A percentile compares a stretch with the other conserved stretches of the same genome.
Evolutionary conservation across 73 alveolate genomes (phyloP).

Genomic region (Uronychia binucleata): DNA sequence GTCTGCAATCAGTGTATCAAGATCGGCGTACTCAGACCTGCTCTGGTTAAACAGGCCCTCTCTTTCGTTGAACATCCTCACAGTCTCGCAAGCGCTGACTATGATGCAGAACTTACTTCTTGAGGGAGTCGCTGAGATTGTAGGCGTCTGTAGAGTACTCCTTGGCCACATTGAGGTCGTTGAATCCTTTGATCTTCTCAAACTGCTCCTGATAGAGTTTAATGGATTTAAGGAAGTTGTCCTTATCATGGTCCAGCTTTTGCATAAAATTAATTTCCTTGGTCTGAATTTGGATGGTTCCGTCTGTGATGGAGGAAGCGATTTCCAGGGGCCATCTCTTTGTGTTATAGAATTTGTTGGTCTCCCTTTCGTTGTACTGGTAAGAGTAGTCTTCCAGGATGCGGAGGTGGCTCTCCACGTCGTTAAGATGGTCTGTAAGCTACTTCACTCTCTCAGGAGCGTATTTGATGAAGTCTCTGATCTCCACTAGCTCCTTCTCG

Average conservation of each 20-base stretch:
- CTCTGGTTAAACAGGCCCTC: slow-evolving; percentile 70
- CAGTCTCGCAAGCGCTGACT: slow-evolving; percentile 71
- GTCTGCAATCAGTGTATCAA: slow-evolving; percentile 61
- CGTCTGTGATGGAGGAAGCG: slow-evolving; percentile 67
- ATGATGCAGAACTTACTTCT: too few relatives aligned
- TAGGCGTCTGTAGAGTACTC: slow-evolving; percentile 67
- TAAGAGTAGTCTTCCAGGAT: slow-evolving; percentile 68
- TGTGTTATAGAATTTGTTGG: slow-evolving; percentile 44
- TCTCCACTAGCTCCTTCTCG: slow-evolving; percentile 66
- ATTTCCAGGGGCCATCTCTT: slow-evolving; percentile 76
- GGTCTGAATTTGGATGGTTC: slow-evolving; percentile 64
- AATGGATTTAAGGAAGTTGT: slow-evolving; percentile 63
- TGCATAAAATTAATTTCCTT: slow-evolving; percentile 78
- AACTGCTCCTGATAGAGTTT: slow-evolving; percentile 46
- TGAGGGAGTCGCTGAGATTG: slow-evolving; percentile 58
- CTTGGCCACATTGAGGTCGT: slow-evolving; percentile 58
- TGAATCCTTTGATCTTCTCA: slow-evolving; percentile 75
- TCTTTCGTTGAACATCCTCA: slow-evolving; percentile 76
- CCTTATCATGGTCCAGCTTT: slow-evolving; percentile 81
- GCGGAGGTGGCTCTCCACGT: slow-evolving; percentile 56
- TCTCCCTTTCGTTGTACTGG: slow-evolving; percentile 49
- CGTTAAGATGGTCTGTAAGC: slow-evolving; percentile 44
- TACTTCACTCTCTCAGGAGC: slow-evolving; percentile 60
- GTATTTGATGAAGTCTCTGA: slow-evolving; percentile 61
- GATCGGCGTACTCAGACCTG: slow-evolving; percentile 68